These are phyloP conservation scores for Quercus bicolor DNA, from an alignment of 306 rosid genomes.

Conservation along the genomic window DNA sequence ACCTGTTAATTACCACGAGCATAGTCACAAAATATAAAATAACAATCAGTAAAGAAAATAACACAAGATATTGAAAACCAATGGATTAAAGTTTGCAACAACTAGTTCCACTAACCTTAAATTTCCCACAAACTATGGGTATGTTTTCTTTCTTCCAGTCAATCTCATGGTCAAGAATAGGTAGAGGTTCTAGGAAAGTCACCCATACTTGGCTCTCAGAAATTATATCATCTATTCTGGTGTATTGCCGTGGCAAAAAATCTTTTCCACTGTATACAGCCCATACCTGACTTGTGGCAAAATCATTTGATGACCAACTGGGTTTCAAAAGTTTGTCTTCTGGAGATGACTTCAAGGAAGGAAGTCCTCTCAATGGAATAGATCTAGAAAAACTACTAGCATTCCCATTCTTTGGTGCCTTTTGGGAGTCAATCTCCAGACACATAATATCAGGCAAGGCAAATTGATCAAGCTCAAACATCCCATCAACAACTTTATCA, in stretches of 20 bases:
- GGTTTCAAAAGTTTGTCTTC: background rate
- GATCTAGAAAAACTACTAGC: background rate
- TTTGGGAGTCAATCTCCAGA: background rate
- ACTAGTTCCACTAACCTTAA: background rate
- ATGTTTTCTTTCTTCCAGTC: conserved; percentile 2
- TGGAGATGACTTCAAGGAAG: background rate
- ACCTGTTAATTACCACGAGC: too few species aligned
- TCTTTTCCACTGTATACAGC: conserved; percentile 5
- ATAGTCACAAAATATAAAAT: too few species aligned
- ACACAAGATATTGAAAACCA: too few species aligned
- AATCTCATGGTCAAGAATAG: background rate
- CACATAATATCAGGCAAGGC: conserved; percentile 4
- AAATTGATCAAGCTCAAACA: conserved; percentile 14
- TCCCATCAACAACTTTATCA: background rate
- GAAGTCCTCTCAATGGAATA: background rate
- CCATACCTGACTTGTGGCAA: conserved; percentile 10
- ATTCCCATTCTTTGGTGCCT: background rate
- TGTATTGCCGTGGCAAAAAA: conserved; percentile 7
- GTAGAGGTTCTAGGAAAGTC: conserved; percentile 13
- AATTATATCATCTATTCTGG: background rate
- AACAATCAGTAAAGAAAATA: too few species aligned
- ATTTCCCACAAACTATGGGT: conserved; percentile 11
- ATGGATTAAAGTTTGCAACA: too few species aligned
- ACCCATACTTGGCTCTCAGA: conserved; percentile 3
- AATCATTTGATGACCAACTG: background rate